Evolutionary conservation across 208 protist genomes (phyloP).

Genomic region (Wallacemonas sp.): DNA sequence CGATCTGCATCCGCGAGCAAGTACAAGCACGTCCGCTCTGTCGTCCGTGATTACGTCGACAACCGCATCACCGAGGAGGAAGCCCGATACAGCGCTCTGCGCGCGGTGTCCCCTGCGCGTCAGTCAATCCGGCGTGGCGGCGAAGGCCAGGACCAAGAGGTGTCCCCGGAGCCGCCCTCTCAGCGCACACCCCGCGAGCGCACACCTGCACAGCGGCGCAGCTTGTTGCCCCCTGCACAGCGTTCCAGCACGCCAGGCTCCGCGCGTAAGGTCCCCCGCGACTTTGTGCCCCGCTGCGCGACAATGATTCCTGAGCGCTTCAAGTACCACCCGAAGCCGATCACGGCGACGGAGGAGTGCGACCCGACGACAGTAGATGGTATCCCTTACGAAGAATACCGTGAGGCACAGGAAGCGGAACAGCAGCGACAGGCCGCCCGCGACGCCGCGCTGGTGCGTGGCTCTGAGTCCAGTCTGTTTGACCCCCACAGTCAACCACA

Average conservation of each 20-base stretch:
- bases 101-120: constrained; percentile 7
- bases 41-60: constrained; percentile 49
- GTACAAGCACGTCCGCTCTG: constrained; percentile 57
- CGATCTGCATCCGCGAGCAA: neutral
- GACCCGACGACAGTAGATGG: constrained; percentile 6
- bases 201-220: neutral
- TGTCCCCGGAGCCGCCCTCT: constrained; percentile 10
- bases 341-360: constrained; percentile 5
- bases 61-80: constrained; percentile 45
- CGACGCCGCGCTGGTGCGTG: neutral
- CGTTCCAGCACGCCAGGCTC: neutral
- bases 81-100: constrained; percentile 31
- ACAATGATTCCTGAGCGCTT: constrained; percentile 48
- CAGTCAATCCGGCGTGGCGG: too few species aligned
- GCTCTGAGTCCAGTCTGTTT: neutral
- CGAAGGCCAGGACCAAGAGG: constrained; percentile 11
- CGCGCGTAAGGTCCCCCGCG: neutral
- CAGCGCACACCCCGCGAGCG: constrained; percentile 9
- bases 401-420: constrained; percentile 13
- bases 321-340: constrained; percentile 46
- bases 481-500: neutral
- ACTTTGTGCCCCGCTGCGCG: constrained; percentile 35
- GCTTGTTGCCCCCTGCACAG: neutral
- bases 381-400: neutral
- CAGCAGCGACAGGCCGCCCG: constrained; percentile 12